phyloP scores from a whole-genome alignment of 164 flowering plant species.

The Nymphaea thermarum region DNA sequence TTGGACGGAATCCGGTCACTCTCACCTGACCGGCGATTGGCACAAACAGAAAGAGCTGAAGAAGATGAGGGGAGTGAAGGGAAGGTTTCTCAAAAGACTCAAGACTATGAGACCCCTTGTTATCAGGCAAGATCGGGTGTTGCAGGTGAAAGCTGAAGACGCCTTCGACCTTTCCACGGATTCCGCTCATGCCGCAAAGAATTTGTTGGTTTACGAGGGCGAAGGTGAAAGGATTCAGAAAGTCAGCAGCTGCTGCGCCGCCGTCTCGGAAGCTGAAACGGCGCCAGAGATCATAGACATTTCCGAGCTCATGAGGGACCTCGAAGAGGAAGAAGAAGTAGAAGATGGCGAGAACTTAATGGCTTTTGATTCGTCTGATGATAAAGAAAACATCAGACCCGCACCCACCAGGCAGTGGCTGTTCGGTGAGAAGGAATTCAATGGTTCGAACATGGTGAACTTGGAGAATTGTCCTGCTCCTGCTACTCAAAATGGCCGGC shows the following conservation, averaged over 20 bases:
- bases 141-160: constrained; percentile 38
- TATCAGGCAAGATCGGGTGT: constrained; percentile 43
- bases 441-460: constrained; percentile 5
- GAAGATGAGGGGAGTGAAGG: constrained; percentile 55
- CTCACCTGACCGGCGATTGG: not conserved
- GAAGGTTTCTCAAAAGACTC: constrained; percentile 62
- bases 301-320: constrained; percentile 42
- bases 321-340: constrained; percentile 38
- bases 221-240: constrained; percentile 8
- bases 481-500: not conserved
- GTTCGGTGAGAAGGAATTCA: constrained; percentile 3
- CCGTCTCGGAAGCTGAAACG: not conserved
- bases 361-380: constrained; percentile 4
- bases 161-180: not conserved
- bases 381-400: constrained; percentile 58
- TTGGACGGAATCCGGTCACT: too few relatives aligned
- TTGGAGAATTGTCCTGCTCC: not conserved
- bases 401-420: constrained; percentile 6
- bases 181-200: constrained; percentile 5
- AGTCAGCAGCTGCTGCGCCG: not conserved
- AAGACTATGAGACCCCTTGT: constrained; percentile 35
- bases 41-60: not conserved
- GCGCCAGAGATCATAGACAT: constrained; percentile 36
- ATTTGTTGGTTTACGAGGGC: constrained; percentile 6
- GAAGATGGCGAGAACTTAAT: not conserved